Evolutionary conservation across 352 stramenopile species (phyloP), one percentile per base, ranked within the genome.

Genomic region (Halophytophthora batemanensis): DNA sequence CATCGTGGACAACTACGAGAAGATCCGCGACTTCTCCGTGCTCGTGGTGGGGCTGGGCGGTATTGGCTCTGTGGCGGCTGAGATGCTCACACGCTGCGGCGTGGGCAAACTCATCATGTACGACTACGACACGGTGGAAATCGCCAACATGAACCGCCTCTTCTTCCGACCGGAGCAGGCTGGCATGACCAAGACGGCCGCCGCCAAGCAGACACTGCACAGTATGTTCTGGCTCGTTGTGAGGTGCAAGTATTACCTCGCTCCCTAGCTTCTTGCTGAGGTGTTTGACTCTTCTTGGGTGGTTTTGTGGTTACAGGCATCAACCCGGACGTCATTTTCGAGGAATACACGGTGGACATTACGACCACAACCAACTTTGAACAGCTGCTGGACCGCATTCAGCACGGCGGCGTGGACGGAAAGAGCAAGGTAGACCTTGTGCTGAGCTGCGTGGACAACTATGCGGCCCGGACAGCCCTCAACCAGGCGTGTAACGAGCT

Each of bases 141-240:
- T 95, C 47, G 87, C 82, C 45, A 96, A 96, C 52, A 96, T 96
- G 87, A 96, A 96, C 62, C 85, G 87, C 29, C 64, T 96, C 28
- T 96, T 96, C 69, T 96, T 95, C 59, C 82, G 83, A 3, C 86
- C 86, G 2, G 78, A 93, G 52, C 86, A 96, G 56, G 83, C 77
- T 0, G 85, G 85, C 39, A 82, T 90, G 71, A 89, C 77, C 60
- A 96, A 96, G 71, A 92, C 82, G 2, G 82, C 83, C 7, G 87
- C 87, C 0, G 84, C 87, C 25, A 93, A 90, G 56, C 80, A 94
- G 60, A 93, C 85, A 10, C 68, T 96, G 31, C 73, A 88, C 45
- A 91, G 74, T 87, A 53, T n/a, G 78, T 69, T 15, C 13, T 38
- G n/a, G 2, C 19, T 31, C 22, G 29, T 50, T 14, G n/a, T 25